A percentile compares a stretch with the other conserved stretches of the same genome.
Evolutionary conservation across 257 asterid species (phyloP).

Genomic region (Nicotiana paniculata): DNA sequence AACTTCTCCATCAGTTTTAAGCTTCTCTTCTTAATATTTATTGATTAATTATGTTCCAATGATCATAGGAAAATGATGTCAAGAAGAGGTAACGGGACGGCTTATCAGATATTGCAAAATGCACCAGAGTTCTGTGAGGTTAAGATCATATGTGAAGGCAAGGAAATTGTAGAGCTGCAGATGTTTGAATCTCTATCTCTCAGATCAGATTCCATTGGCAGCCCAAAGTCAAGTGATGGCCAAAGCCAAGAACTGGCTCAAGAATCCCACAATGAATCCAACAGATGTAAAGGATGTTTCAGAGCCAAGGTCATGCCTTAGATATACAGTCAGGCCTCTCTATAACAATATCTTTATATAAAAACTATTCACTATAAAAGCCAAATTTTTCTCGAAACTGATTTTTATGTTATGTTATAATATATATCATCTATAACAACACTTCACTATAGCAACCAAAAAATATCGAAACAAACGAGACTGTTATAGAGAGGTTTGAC

Average conservation of each 20-base stretch:
- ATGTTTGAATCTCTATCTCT: not conserved
- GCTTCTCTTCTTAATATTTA: not conserved
- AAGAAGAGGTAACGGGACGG: conserved; percentile 30
- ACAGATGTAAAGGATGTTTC: conserved; percentile 37
- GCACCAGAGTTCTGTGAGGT: conserved; percentile 7
- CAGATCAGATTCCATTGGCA: not conserved
- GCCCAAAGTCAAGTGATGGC: conserved; percentile 13
- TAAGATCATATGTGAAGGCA: conserved; percentile 6
- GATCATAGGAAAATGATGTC: conserved; percentile 42
- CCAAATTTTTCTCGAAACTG: too few relatives aligned
- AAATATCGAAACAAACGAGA: too few relatives aligned
- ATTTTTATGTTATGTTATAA: too few relatives aligned
- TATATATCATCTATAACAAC: too few relatives aligned
- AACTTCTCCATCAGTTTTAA: not conserved
- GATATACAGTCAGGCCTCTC: not conserved
- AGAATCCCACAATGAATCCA: not conserved
- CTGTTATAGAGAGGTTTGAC: too few relatives aligned
- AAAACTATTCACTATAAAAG: too few relatives aligned
- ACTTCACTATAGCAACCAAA: too few relatives aligned
- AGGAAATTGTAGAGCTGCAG: conserved; percentile 5
- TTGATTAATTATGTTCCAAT: not conserved
- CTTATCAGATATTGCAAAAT: not conserved
- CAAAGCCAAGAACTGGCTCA: not conserved
- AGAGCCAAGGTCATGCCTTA: conserved; percentile 10
- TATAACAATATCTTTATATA: too few relatives aligned